phyloP scores from a whole-genome alignment of 305 asterid species.

The Solanum hybrid region DNA sequence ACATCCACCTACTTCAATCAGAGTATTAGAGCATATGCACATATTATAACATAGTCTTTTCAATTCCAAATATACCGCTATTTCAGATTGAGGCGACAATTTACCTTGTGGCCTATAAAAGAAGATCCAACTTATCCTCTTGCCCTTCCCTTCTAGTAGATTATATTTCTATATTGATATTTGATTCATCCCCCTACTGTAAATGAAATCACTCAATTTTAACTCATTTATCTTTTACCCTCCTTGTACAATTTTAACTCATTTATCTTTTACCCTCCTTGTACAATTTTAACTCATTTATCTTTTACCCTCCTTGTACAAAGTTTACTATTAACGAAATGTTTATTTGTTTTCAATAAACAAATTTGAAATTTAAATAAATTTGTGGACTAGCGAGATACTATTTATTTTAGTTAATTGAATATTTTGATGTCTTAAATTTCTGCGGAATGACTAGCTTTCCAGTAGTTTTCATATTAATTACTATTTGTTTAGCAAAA shows the following conservation, averaged over 20 bases:
- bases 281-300: not conserved
- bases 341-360: not conserved
- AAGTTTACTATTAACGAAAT: not conserved
- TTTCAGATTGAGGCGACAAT: too few relatives aligned
- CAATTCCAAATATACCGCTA: too few relatives aligned
- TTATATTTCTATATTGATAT: too few relatives aligned
- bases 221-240: too few relatives aligned
- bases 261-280: not conserved
- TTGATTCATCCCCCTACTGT: rapidly evolving
- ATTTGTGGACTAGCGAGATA: not conserved
- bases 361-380: not conserved
- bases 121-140: not conserved
- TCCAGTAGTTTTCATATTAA: not conserved
- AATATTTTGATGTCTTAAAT: not conserved
- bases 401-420: not conserved
- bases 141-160: not conserved
- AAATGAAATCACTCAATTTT: too few relatives aligned
- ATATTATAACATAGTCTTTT: too few relatives aligned
- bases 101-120: not conserved
- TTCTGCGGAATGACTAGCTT: not conserved
- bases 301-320: too few relatives aligned
- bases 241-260: too few relatives aligned
- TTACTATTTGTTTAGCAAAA: not conserved
- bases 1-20: too few relatives aligned
- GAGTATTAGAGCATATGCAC: not conserved